phyloP scores from a whole-genome alignment of 768 basidiomycete genomes.

The Serendipita sp. region DNA sequence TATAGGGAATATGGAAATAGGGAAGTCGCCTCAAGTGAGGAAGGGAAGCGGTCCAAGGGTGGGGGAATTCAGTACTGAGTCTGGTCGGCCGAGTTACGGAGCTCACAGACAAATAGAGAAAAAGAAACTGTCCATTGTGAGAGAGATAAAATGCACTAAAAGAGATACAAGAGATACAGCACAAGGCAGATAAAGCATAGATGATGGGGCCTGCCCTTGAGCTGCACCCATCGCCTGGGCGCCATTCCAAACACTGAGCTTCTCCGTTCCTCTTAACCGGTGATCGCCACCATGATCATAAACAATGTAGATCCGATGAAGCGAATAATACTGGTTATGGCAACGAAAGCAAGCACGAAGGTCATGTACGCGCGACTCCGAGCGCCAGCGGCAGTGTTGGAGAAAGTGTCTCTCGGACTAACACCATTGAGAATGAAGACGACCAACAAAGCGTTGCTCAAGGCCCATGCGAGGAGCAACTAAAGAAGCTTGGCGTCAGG shows the following conservation, averaged over 20 bases:
- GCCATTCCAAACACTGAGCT: not conserved
- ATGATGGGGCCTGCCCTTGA: not conserved
- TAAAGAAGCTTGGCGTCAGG: conserved; percentile 1
- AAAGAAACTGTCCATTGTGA: not conserved
- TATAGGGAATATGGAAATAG: no score
- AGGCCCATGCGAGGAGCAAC: not conserved
- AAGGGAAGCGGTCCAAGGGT: no score
- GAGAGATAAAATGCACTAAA: not conserved
- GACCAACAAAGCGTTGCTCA: conserved; percentile 44
- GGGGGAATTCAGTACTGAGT: no score
- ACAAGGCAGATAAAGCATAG: not conserved
- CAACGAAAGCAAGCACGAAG: conserved; percentile 68
- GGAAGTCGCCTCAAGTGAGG: no score
- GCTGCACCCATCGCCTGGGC: not conserved
- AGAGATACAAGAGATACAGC: not conserved
- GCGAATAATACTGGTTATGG: conserved; percentile 53
- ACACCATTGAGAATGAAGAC: conserved; percentile 51
- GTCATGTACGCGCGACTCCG: conserved; percentile 55
- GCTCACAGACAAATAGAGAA: not conserved
- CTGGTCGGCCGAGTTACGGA: not conserved
- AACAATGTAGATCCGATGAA: conserved; percentile 44
- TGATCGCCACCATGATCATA: conserved; percentile 33
- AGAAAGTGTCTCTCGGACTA: conserved; percentile 44
- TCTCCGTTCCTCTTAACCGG: conserved; percentile 21
- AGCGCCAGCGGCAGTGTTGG: conserved; percentile 26